Base-by-base conservation (phyloP, 805 yeast genomes). In the Candida pseudoglaebosa region DNA sequence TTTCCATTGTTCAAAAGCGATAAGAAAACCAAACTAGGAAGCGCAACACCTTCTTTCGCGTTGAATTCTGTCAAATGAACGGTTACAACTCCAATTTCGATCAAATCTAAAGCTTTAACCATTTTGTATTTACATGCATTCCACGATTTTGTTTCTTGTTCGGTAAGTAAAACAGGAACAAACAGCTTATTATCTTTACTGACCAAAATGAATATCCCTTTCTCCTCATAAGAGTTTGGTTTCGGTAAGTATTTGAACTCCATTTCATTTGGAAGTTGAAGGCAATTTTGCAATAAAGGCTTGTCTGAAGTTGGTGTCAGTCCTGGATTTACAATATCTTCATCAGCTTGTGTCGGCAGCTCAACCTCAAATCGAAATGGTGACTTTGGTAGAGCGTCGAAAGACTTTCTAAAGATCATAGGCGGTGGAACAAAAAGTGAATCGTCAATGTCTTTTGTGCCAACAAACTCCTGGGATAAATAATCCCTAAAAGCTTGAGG, bases 31-130 rank as follows among this genome's bases (percentile, higher is more conserved):
- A 67, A 66, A 32, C 78, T 82, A 16, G 80, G 73, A 14, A 84
- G 48, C 0, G 78, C 67, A 4, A 64, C 73, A 20, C 89, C 91
- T 20, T 73, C 70, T 12, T 70, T 68, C 35, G 79, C 65, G 15
- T 79, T 78, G 54, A 80, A 77, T 37, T 87, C 95, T 0, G 95
- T 83, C 44, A 87, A 57, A 46, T 81, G 83, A 30, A 78, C 66
- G 2, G 71, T 54, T 12, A 64, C 51, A 3, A 22, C 32, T 4
- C 68, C 67, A 2, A 58, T 50, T 7, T 57, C 53, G 0, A 70
- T 54, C 15, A 69, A 41, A 10, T 54, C 65, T 13, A 80, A 49
- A 2, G 61, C 56, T 1, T 62, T 53, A 0, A 70, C 54, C 13
- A 80, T 45, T 8, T 53, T 49, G 2, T 52, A 54, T 44, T 75